These are phyloP conservation scores for Alloteropsis semialata DNA, from an alignment of 176 grass and related monocot species.

Conservation along the genomic window DNA sequence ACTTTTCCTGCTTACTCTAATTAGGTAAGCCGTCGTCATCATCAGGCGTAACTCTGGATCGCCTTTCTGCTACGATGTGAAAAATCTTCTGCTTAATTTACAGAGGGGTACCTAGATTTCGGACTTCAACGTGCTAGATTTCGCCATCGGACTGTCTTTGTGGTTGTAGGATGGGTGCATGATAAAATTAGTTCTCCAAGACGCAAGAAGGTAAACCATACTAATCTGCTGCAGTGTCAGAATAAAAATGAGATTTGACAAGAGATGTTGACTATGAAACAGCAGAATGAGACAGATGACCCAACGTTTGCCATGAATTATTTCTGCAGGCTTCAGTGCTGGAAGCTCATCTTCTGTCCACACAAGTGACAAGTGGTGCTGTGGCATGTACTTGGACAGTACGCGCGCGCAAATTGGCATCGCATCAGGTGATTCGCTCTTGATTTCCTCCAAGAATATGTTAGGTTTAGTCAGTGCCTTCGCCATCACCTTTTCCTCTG, in stretches of 20 bases:
- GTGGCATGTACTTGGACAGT: not conserved
- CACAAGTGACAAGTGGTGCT: not conserved
- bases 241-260: not conserved
- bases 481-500: too few species aligned
- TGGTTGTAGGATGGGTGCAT: not conserved
- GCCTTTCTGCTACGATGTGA: not conserved
- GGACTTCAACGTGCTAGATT: too few species aligned
- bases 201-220: not conserved
- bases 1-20: not conserved
- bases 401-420: too few species aligned
- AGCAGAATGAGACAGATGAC: slow-evolving; percentile 4
- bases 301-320: not conserved
- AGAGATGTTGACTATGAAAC: not conserved
- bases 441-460: too few species aligned
- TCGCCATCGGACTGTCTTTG: not conserved
- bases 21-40: not conserved
- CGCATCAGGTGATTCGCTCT: not conserved
- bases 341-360: not conserved
- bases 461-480: too few species aligned
- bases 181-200: not conserved
- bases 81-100: not conserved
- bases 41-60: not conserved
- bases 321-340: not conserved
- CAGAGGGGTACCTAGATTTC: too few species aligned
- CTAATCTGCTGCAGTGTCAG: not conserved